A percentile compares a stretch with the other conserved stretches of the same genome.
Evolutionary conservation across 2,329 filamentous ascomycete species (phyloP).

Genomic region (Shiraia bambusicola): DNA sequence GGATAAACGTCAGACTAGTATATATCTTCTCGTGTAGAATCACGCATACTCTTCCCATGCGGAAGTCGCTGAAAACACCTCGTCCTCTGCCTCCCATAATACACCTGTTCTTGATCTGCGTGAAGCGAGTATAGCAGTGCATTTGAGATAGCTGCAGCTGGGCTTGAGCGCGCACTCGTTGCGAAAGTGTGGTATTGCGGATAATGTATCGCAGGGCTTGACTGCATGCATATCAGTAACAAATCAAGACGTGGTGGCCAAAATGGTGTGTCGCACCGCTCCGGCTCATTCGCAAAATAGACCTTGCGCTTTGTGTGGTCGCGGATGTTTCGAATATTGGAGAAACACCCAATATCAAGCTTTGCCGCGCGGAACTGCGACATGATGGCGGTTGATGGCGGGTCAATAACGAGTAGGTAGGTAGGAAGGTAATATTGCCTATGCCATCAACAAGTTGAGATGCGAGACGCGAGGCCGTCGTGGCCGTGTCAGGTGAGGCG

Average conservation of each 20-base stretch:
- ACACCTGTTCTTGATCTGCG: constrained; percentile 92
- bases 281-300: constrained; percentile 81
- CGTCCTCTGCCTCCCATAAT: constrained; percentile 86
- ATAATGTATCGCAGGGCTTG: constrained; percentile 84
- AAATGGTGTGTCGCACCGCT: constrained; percentile 64
- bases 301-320: constrained; percentile 97
- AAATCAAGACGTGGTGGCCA: constrained; percentile 5
- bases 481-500: no score
- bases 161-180: constrained; percentile 81
- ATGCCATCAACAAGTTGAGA: no score
- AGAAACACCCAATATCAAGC: constrained; percentile 82
- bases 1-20: constrained; percentile 14
- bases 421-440: no score
- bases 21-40: no score
- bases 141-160: constrained; percentile 92
- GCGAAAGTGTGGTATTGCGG: constrained; percentile 83
- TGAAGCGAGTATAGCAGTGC: constrained; percentile 92
- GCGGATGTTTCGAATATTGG: constrained; percentile 84
- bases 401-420: no score
- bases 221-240: constrained; percentile 49
- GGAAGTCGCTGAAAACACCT: constrained; percentile 91
- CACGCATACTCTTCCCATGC: constrained; percentile 76
- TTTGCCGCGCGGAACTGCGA: constrained; percentile 85
- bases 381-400: constrained; percentile 33
- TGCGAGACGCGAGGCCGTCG: background rate